Evolutionary conservation across 139 green algal genomes (phyloP), one percentile per base, ranked within the genome.

Genomic region (Diplosphaera chodatii): DNA sequence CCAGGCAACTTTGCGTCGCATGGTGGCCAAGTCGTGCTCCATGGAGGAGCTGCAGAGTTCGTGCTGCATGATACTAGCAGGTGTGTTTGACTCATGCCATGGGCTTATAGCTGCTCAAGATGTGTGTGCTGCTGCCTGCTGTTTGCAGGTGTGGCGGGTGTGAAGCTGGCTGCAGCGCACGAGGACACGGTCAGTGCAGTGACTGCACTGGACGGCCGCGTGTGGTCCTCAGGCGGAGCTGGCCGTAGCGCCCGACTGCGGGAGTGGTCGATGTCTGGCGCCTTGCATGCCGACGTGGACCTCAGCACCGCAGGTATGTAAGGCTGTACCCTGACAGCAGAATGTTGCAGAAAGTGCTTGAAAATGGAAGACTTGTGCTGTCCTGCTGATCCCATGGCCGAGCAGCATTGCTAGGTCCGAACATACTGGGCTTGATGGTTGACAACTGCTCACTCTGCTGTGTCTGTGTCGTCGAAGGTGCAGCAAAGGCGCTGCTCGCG

Each of bases 151-250:
- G 31, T 30, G 22, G 37, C 68, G 29, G 29, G 64, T 55, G 66
- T 78, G 69, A 21, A 67, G 28, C 18, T 6, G 32, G 70, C 79
- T 48, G 40, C 28, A 0, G 80, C 80, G 1, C 82, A 87, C 67
- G 64, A 66, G 27, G 82, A 80, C 29, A 56, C 72, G 1, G 73
- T 87, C 34, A 64, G 37, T 21, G 55, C 66, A 13, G 55, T 87
- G 8, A 59, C 73, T 1, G 76, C 69, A 5, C 73, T 80, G 0
- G 63, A 29, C 25, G 68, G 69, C 13, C 63, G 77, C 2, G 73
- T 87, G 29, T 86, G 70, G 73, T 86, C 80, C 3, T 66, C 67
- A 27, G 82, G 82, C 21, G 76, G 82, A 20, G 63, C n/a, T 5
- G 13, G 30, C 23, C 63, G 67, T 3, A 67, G 72, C 63, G 69